These are phyloP conservation scores for Debaryomyces hansenii DNA, from an alignment of 805 yeast species.

Conservation along the genomic window DNA sequence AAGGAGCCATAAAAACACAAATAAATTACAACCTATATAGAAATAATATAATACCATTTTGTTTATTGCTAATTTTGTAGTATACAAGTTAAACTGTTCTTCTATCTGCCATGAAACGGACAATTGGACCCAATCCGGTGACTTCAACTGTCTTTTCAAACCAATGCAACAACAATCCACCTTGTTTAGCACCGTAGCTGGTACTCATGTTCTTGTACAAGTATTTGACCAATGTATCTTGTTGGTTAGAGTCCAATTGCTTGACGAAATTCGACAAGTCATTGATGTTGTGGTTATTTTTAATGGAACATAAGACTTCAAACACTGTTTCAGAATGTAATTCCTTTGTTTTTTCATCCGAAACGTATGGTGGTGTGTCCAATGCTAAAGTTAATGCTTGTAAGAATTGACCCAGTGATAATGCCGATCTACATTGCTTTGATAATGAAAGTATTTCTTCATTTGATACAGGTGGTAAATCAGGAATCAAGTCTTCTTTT, in stretches of 20 bases:
- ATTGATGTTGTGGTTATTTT: conserved; percentile 57
- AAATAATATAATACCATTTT: neutral
- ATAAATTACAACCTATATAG: neutral
- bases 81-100: conserved; percentile 54
- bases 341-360: conserved; percentile 56
- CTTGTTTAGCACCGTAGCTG: conserved; percentile 77
- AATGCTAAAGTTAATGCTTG: conserved; percentile 68
- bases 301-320: conserved; percentile 58
- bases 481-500: conserved; percentile 61
- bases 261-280: conserved; percentile 67
- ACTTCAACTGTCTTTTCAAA: conserved; percentile 83
- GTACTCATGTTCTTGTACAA: conserved; percentile 83
- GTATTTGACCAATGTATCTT: conserved; percentile 77
- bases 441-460: conserved; percentile 56
- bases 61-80: neutral
- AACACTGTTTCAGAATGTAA: conserved; percentile 51
- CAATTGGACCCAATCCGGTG: conserved; percentile 87
- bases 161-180: conserved; percentile 87
- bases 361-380: conserved; percentile 80
- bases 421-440: conserved; percentile 56
- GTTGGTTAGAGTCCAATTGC: conserved; percentile 60
- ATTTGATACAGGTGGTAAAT: conserved; percentile 42
- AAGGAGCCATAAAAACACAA: neutral
- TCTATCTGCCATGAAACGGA: conserved; percentile 83
- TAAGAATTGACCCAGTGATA: conserved; percentile 70